A percentile compares a stretch with the other conserved stretches of the same genome.
Evolutionary conservation across 1,284 basidiomycete species (phyloP).

Genomic region (Bondarzewia mesenterica): DNA sequence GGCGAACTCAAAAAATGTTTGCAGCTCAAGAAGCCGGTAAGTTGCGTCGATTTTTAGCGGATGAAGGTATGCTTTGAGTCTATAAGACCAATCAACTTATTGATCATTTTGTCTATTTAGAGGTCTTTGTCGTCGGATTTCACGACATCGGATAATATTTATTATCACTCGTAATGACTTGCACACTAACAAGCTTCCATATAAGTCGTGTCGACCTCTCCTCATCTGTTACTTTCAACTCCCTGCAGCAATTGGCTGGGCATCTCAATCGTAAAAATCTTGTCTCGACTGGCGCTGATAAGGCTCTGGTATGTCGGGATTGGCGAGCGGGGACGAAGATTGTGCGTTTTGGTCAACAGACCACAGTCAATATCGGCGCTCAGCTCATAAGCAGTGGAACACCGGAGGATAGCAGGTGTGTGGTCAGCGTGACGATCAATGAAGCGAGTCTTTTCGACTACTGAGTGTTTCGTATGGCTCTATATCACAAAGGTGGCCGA

Average conservation of each 20-base stretch:
- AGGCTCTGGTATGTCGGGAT: constrained; percentile 89
- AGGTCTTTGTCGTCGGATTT: constrained; percentile 87
- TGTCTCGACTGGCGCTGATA: constrained; percentile 83
- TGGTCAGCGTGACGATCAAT: constrained; percentile 87
- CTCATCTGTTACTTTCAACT: constrained; percentile 72
- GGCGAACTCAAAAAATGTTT: constrained; percentile 77
- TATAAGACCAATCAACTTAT: background rate
- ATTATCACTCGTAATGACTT: background rate
- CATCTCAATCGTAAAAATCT: constrained; percentile 77
- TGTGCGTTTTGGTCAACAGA: constrained; percentile 88
- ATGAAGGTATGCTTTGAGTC: constrained; percentile 45
- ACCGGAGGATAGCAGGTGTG: constrained; percentile 61
- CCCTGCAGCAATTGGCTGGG: constrained; percentile 78
- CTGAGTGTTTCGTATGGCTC: constrained; percentile 32
- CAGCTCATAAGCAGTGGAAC: constrained; percentile 58
- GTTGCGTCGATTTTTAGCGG: constrained; percentile 83
- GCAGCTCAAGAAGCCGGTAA: constrained; percentile 79
- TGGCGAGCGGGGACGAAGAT: constrained; percentile 82
- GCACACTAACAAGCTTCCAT: background rate
- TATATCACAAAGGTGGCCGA: background rate
- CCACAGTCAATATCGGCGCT: constrained; percentile 85
- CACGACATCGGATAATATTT: constrained; percentile 77
- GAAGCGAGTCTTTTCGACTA: constrained; percentile 84
- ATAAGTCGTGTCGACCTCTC: constrained; percentile 74
- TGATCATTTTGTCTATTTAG: constrained; percentile 23